Base-by-base conservation (phyloP, 163 green algal species). In the Smithsoniella earleae region DNA sequence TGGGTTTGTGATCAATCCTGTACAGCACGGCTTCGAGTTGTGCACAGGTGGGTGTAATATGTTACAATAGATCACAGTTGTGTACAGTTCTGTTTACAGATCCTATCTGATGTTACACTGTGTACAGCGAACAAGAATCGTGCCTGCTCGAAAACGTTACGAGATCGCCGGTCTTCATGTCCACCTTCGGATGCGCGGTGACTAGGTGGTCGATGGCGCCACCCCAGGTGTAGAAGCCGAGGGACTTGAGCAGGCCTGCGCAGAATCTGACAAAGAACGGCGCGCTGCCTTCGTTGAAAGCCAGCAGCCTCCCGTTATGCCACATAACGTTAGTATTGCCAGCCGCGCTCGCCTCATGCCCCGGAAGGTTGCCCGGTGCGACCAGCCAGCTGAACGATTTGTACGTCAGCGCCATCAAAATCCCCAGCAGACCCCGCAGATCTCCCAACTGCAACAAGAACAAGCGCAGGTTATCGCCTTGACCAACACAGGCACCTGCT, bases 241-340 rank as follows among this genome's bases (percentile, higher is more conserved):
- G 64, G 4, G 79, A 86, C 69, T 81, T 74, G 44, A 88, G 5
- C 28, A 79, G 69, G 0, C 82, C 58, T 37, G 75, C 62, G 46
- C 77, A 82, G 25, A 74, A 10, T 45, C 66, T 45, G 1, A 86
- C 62, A n/a, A 69, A 73, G 62, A 91, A 91, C 22, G 89, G 88
- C 74, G 89, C 73, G 75, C 91, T 86, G 2, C 82, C 88, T 79
- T 97, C 91, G 62, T 94, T 78, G 46, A 96, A 82, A 2, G 89
- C 83, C 66, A 96, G 81, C 73, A 96, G 74, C 38, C 82, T 80
- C 1, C 83, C 79, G 16, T 84, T 87, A 66, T 96, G 89, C 69
- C 78, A 89, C 22, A 85, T 83, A n/a, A 97, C 65, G 5, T 81
- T 78, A 0, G 89, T 96, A 82, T 96, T 96, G 58, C 78, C 88